A percentile compares a stretch with the other conserved stretches of the same genome.
phyloP scores from a whole-genome alignment of 208 protist species.

The Leishmania tropica region DNA sequence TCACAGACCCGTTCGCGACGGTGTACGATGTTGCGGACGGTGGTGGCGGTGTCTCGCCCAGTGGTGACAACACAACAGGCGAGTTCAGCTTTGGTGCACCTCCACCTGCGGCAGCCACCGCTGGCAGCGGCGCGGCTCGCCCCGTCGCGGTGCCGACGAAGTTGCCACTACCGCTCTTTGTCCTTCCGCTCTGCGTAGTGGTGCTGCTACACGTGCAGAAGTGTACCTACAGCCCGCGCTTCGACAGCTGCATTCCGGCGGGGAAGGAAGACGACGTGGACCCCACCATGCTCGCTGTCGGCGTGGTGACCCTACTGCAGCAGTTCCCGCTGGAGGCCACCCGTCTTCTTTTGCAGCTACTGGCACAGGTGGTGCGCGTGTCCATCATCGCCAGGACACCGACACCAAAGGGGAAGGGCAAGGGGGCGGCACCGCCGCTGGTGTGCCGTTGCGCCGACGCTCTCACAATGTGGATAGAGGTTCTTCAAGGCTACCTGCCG shows the following conservation, averaged over 20 bases:
- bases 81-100: not conserved
- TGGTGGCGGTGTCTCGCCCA: not conserved
- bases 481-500: conserved; percentile 18
- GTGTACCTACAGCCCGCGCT: conserved; percentile 58
- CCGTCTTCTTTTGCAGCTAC: conserved; percentile 76
- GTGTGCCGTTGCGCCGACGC: conserved; percentile 16
- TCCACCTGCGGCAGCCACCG: not conserved
- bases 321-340: conserved; percentile 92
- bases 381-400: not conserved
- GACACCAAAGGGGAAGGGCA: not conserved
- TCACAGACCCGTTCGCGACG: conserved; percentile 14
- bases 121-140: not conserved
- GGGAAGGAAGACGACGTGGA: conserved; percentile 73
- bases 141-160: conserved; percentile 32
- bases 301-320: conserved; percentile 91
- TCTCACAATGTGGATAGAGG: conserved; percentile 29
- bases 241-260: conserved; percentile 58
- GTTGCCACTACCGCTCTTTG: conserved; percentile 65
- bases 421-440: conserved; percentile 11
- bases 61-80: not conserved
- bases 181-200: conserved; percentile 80
- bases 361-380: conserved; percentile 77
- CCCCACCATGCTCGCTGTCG: conserved; percentile 84
- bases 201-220: conserved; percentile 60
- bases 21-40: conserved; percentile 23